Evolutionary conservation across 148 eudicot species (phyloP).

Genomic region (Polygonum aviculare): DNA sequence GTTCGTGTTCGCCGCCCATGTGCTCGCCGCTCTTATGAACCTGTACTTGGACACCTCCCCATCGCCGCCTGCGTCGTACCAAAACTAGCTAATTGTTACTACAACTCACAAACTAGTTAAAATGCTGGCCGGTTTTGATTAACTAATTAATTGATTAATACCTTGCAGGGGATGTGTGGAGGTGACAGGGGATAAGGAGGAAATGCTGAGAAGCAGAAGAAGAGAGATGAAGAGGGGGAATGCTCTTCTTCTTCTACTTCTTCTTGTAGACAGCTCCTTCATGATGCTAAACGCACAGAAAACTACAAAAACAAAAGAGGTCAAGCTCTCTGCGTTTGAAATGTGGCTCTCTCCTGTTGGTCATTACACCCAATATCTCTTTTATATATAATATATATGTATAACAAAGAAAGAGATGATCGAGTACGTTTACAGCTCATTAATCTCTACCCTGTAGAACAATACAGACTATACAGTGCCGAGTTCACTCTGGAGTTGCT

Average conservation of each 20-base stretch:
- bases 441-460: neutral
- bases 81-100: neutral
- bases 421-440: neutral
- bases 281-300: slow-evolving; percentile 1
- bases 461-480: neutral
- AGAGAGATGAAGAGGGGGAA: slow-evolving; percentile 17
- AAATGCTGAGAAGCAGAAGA: slow-evolving; percentile 27
- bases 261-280: neutral
- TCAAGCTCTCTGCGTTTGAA: slow-evolving; percentile 10
- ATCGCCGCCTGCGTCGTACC: slow-evolving; percentile 22
- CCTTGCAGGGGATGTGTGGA: slow-evolving; percentile 23
- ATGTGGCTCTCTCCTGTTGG: slow-evolving; percentile 60
- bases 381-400: neutral
- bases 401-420: neutral
- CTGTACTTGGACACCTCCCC: slow-evolving; percentile 26
- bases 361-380: slow-evolving; percentile 7
- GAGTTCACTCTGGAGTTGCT: neutral
- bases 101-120: neutral
- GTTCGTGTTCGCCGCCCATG: slow-evolving; percentile 11
- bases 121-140: too few relatives aligned
- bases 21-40: slow-evolving; percentile 51
- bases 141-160: too few relatives aligned
- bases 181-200: slow-evolving; percentile 15
- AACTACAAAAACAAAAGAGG: neutral
- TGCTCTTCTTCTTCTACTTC: neutral